Evolutionary conservation across 805 yeast species (phyloP).

Genomic region (Yamadazyma scolyti): DNA sequence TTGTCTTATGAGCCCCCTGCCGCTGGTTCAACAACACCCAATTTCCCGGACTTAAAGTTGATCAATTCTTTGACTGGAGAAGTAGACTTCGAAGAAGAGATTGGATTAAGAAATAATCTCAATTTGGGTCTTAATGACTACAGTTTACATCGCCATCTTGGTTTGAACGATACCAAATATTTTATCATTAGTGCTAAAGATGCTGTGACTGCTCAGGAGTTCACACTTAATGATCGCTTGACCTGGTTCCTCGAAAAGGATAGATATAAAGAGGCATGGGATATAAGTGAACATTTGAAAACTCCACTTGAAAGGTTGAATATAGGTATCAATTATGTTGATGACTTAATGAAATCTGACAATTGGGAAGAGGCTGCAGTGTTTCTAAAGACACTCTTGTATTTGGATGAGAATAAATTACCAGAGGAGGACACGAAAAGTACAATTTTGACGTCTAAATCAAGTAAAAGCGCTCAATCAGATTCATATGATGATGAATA

Average conservation of each 20-base stretch:
- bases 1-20: conserved; percentile 47
- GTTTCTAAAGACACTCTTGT: conserved; percentile 35
- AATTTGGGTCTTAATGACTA: conserved; percentile 78
- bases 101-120: conserved; percentile 56
- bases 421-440: conserved; percentile 29
- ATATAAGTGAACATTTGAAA: conserved; percentile 58
- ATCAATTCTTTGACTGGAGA: conserved; percentile 63
- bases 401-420: conserved; percentile 16
- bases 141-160: conserved; percentile 54
- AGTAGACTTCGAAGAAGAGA: conserved; percentile 75
- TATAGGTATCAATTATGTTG: conserved; percentile 58
- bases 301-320: conserved; percentile 47
- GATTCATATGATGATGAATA: conserved; percentile 14
- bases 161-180: conserved; percentile 41
- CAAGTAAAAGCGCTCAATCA: conserved; percentile 13
- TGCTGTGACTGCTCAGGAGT: conserved; percentile 70
- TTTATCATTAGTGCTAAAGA: conserved; percentile 78
- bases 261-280: conserved; percentile 71
- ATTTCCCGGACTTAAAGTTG: conserved; percentile 73
- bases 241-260: conserved; percentile 65
- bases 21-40: conserved; percentile 18
- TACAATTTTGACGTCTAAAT: conserved; percentile 20
- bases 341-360: conserved; percentile 35
- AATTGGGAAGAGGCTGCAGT: conserved; percentile 56
- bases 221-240: conserved; percentile 65